Percentiles rank a stretch among this genome's conserved stretches.
Conservation (phyloP, 139 green algal genomes). For the Dunaliella primolecta region DNA sequence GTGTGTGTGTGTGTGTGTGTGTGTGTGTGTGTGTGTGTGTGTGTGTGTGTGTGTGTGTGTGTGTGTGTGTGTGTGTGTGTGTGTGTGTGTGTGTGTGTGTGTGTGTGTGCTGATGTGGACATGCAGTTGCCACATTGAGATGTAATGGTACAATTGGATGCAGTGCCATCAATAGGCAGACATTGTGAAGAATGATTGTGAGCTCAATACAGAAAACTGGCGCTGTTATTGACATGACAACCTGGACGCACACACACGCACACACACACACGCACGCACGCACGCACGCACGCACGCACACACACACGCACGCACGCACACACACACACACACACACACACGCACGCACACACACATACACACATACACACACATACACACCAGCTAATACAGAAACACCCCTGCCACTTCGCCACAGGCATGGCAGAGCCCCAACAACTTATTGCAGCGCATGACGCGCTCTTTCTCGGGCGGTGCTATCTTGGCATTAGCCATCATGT, state of each 20-base stretch:
- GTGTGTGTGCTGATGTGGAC: too few species aligned
- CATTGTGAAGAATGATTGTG: too few species aligned
- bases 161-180: too few species aligned
- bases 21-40: too few species aligned
- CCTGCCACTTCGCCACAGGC: background rate
- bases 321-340: background rate
- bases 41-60: too few species aligned
- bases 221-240: too few species aligned
- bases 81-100: too few species aligned
- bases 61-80: too few species aligned
- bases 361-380: background rate
- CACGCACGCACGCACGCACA: background rate
- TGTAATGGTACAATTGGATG: too few species aligned
- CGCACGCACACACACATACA: background rate
- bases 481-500: conserved; percentile 40
- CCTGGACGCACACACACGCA: background rate
- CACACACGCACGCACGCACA: background rate
- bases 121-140: too few species aligned
- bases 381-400: background rate
- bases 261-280: conserved; percentile 2
- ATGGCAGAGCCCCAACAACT: background rate
- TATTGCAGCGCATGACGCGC: background rate
- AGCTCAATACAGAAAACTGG: too few species aligned
- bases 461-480: conserved; percentile 30
- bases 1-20: too few species aligned